Percentiles rank a stretch among this genome's conserved stretches.
Conservation (phyloP, 2,329 filamentous ascomycete genomes). For the Diaporthe humulicola region DNA sequence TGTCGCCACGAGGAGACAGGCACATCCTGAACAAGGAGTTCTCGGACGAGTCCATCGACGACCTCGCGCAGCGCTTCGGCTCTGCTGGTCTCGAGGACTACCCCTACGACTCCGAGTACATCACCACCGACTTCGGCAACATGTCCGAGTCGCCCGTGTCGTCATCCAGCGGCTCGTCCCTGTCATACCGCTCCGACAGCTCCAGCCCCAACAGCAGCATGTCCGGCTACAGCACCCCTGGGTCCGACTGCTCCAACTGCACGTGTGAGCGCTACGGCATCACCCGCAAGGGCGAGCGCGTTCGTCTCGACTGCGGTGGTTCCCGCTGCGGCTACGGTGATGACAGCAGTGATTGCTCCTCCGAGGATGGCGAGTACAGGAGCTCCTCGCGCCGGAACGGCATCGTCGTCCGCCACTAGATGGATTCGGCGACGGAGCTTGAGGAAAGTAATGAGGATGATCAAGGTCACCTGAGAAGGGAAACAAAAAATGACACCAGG, state of each 20-base stretch:
- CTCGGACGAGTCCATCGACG: constrained; percentile 79
- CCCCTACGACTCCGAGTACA: constrained; percentile 64
- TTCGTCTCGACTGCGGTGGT: constrained; percentile 97
- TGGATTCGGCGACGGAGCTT: constrained; percentile 43
- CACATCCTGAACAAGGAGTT: constrained; percentile 89
- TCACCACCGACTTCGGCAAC: constrained; percentile 66
- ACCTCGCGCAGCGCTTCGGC: constrained; percentile 82
- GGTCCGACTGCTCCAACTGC: constrained; percentile 83
- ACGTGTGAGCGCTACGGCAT: constrained; percentile 97
- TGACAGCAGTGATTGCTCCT: constrained; percentile 78
- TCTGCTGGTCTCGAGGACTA: constrained; percentile 70
- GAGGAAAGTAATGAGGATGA: constrained; percentile 46
- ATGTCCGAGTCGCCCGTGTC: constrained; percentile 66
- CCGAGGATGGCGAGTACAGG: constrained; percentile 73
- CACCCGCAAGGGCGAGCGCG: constrained; percentile 90
- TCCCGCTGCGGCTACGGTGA: constrained; percentile 86
- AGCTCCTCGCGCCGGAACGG: constrained; percentile 73
- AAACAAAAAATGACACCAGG: constrained; percentile 38
- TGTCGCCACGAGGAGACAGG: constrained; percentile 88
- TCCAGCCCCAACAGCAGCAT: constrained; percentile 80
- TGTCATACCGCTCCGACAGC: constrained; percentile 80
- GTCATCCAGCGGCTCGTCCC: constrained; percentile 70
- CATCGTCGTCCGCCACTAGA: constrained; percentile 64
- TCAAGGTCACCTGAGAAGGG: constrained; percentile 46
- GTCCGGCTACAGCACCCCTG: constrained; percentile 83